Percentiles rank a stretch among this genome's conserved stretches.
phyloP scores from a whole-genome alignment of 2,329 filamentous ascomycete species.

The Trichoderma sp. region DNA sequence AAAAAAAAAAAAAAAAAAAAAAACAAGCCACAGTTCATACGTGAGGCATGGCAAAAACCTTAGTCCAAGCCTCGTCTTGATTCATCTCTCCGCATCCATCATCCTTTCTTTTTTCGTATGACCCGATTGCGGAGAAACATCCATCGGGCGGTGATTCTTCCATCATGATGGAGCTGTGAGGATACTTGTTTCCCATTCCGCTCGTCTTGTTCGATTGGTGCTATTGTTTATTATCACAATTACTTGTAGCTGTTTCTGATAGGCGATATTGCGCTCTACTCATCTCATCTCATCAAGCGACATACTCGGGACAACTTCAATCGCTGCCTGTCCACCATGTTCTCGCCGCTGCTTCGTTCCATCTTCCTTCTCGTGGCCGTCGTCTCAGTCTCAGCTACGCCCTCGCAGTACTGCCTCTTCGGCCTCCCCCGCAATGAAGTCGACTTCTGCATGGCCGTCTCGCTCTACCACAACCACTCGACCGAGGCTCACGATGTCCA shows the following conservation, averaged over 20 bases:
- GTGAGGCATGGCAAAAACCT: background rate
- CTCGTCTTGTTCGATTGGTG: background rate
- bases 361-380: constrained; percentile 1
- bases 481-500: constrained; percentile 28
- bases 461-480: constrained; percentile 28
- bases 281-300: background rate
- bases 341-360: background rate
- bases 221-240: background rate
- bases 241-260: background rate
- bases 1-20: background rate
- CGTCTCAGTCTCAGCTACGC: constrained; percentile 15
- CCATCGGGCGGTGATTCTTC: background rate
- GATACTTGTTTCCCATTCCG: background rate
- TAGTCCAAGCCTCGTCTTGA: background rate
- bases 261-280: background rate
- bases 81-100: constrained; percentile 5
- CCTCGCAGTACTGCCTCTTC: constrained; percentile 29
- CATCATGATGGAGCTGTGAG: background rate
- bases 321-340: background rate
- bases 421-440: constrained; percentile 21
- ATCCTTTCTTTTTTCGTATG: background rate
- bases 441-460: constrained; percentile 30
- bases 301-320: background rate
- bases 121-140: constrained; percentile 12
- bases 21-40: background rate